phyloP scores from a whole-genome alignment of 495 filamentous ascomycete species.

The Platismatia glauca region DNA sequence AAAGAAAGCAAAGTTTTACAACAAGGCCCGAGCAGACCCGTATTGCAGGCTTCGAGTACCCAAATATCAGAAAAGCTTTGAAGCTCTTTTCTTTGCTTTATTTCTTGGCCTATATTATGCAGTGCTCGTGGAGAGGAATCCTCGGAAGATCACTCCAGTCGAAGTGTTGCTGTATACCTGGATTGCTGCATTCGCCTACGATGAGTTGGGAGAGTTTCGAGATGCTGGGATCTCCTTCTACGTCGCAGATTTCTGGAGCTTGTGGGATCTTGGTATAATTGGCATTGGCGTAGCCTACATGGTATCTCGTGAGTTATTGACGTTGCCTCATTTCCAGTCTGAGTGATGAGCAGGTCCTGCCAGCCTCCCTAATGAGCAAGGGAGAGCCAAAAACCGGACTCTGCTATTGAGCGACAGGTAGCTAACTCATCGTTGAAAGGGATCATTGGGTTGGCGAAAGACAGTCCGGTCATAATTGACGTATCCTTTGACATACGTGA shows the following conservation, averaged over 20 bases:
- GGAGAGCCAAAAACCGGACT: not conserved
- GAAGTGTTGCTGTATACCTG: constrained; percentile 51
- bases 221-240: constrained; percentile 82
- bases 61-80: constrained; percentile 84
- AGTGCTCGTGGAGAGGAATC: constrained; percentile 59
- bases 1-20: constrained; percentile 79
- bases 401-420: not conserved
- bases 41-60: constrained; percentile 81
- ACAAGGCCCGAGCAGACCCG: constrained; percentile 64
- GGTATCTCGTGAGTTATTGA: constrained; percentile 50
- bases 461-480: constrained; percentile 56
- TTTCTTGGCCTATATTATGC: constrained; percentile 78
- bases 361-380: not conserved
- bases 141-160: constrained; percentile 39
- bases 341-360: not conserved
- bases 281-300: constrained; percentile 69
- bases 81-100: constrained; percentile 76
- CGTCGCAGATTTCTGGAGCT: constrained; percentile 78
- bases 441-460: constrained; percentile 59
- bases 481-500: constrained; percentile 77
- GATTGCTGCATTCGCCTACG: constrained; percentile 82
- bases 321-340: not conserved
- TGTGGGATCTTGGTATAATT: constrained; percentile 84
- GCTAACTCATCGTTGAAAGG: constrained; percentile 7
- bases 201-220: constrained; percentile 72